Base-by-base conservation (phyloP, 1,284 basidiomycete genomes). In the Ganoderma lucidum region DNA sequence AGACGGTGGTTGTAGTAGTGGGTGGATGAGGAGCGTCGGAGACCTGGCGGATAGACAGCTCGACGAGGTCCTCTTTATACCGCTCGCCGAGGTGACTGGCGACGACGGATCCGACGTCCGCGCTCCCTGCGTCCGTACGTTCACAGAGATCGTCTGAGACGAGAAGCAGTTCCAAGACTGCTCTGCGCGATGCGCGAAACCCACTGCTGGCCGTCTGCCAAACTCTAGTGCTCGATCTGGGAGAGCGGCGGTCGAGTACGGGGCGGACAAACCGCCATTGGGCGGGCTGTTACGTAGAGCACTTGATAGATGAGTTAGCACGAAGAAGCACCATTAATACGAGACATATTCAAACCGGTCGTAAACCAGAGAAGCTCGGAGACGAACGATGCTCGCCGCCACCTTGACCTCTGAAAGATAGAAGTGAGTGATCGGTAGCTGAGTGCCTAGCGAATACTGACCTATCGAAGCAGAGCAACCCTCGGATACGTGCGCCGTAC, bases 201-300 rank as follows among this genome's bases (percentile, higher is more conserved):
- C 23, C 39, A 5, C 15, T 6, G 39, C 41, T 61, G 59, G 59
- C 14, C 39, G 23, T 61, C 39, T 9, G 39, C 10, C n/a, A 61
- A 61, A 61, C 59, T 61, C 37, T 61, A 61, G 39, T 41, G 39
- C 39, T 41, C 37, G 39, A 61, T 61, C 39, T 15, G 39, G 59
- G 12, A 10, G 59, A 61, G 59, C 39, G 39, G 28, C 59, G 59
- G 37, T 42, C 23, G 23, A 61, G 39, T 30, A 39, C 59, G 59
- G 59, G 10, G 10, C 39, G 23, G 59, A 0, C 4, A 61, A 28
- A 5, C 39, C 59, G 59, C 59, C 59, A 61, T 61, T 61, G 59
- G 39, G 59, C 59, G 59, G 59, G 59, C 42, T 44, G 41, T 28
- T 42, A 39, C 23, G 37, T 23, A 61, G 28, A 28, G n/a, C 23